Percentiles rank a stretch among this genome's conserved stretches.
phyloP scores from a whole-genome alignment of 257 asterid genomes.

The Gardenia jasminoides region DNA sequence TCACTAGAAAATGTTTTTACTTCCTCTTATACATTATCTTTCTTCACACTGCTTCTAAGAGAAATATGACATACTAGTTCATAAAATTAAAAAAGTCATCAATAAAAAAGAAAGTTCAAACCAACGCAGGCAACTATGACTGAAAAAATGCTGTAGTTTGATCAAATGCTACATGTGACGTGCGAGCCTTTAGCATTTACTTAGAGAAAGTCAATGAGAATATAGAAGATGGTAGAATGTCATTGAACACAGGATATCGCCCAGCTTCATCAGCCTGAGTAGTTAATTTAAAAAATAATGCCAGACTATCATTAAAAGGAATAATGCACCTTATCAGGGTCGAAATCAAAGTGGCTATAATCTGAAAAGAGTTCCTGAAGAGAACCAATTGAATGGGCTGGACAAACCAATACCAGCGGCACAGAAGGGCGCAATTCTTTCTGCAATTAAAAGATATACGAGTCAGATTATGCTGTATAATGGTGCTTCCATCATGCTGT shows the following conservation, averaged over 20 bases:
- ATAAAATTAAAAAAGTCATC: too few species aligned
- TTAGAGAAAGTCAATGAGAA: not conserved
- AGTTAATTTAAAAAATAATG: not conserved
- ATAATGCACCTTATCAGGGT: conserved; percentile 67
- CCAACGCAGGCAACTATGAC: not conserved
- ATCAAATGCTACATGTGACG: not conserved
- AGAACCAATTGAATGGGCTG: conserved; percentile 48
- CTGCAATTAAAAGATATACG: conserved; percentile 47
- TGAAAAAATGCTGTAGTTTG: not conserved
- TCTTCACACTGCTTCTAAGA: not conserved
- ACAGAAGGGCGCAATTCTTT: conserved; percentile 49
- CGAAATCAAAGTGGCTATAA: conserved; percentile 64
- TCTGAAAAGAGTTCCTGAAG: conserved; percentile 54
- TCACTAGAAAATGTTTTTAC: too few species aligned
- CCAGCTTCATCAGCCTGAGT: conserved; percentile 5
- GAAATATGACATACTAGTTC: not conserved
- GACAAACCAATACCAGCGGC: conserved; percentile 68
- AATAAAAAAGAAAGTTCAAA: not conserved
- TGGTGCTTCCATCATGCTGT: too few species aligned
- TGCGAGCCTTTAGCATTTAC: not conserved
- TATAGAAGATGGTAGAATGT: not conserved
- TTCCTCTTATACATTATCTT: too few species aligned
- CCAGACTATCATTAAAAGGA: not conserved
- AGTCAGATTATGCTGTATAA: conserved; percentile 21
- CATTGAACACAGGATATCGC: not conserved